Evolutionary conservation across 2,329 filamentous ascomycete genomes (phyloP), one percentile per base, ranked within the genome.

Genomic region (Blumeria hordei): DNA sequence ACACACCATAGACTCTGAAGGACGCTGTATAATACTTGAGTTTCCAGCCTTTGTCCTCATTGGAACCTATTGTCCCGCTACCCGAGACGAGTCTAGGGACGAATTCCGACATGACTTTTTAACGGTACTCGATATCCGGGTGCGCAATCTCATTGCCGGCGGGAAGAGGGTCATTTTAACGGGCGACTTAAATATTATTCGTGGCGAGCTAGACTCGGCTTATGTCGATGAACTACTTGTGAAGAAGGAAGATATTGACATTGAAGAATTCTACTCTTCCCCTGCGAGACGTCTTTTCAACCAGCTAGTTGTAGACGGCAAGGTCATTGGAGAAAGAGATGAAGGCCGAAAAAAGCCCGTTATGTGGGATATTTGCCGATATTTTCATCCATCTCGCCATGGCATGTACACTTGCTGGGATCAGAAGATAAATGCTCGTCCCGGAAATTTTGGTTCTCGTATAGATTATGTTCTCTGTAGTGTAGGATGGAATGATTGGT

Each of bases 381-480:
- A 76, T 32, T 93, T 88, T 63, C 84, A 95, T 64, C 83, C 85
- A 0, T 69, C 71, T n/a, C 76, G 92, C 41, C 72, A 73, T 58
- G 87, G 87, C 58, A 96, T 98, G 92, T 96, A 87, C 66, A 96
- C 92, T 0, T 94, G 90, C 66, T 96, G 90, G 90, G 88, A 96
- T 59, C 88, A 86, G 53, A 88, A 85, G 66, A 84, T 88, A 64
- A 96, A 96, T 67, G 85, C 86, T n/a, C 75, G 92, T n/a, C 90
- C 90, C 3, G 88, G 85, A 2, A 96, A 96, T 65, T 93, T 83
- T 67, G 92, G 92, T 6, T 83, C 85, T 55, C 78, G 92, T 37
- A 96, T 96, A 61, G 92, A 98, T 67, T 96, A 94, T 67, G 76
- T 98, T 16, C 74, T 96, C 3, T 94, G 87, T 65, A 92, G 80